Evolutionary conservation across 2,329 filamentous ascomycete species (phyloP).

Genomic region (Colletotrichum gloeosporioides): DNA sequence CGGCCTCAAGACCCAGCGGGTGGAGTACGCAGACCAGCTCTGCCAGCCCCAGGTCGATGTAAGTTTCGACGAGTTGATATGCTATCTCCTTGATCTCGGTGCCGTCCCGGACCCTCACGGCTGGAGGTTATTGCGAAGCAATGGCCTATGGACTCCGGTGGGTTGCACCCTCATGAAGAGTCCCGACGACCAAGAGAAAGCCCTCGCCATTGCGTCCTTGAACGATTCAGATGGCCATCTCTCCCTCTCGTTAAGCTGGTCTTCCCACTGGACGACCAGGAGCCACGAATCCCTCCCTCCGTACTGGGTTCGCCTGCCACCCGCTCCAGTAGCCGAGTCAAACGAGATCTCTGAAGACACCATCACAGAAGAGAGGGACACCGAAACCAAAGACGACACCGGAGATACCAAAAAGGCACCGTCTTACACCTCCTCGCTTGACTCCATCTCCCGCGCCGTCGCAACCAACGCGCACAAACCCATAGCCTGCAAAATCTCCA

Average conservation of each 20-base stretch:
- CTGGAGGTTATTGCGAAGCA: slow-evolving; percentile 60
- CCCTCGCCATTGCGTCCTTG: slow-evolving; percentile 58
- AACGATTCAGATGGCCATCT: slow-evolving; percentile 67
- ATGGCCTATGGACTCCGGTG: slow-evolving; percentile 65
- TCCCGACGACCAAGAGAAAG: slow-evolving; percentile 53
- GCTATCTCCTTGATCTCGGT: slow-evolving; percentile 68
- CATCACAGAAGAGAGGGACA: not conserved
- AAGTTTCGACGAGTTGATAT: slow-evolving; percentile 64
- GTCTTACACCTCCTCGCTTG: slow-evolving; percentile 31
- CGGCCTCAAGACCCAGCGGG: slow-evolving; percentile 65
- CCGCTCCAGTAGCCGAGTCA: slow-evolving; percentile 23
- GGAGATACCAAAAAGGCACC: not conserved
- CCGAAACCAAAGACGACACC: not conserved
- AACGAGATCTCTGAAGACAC: not conserved
- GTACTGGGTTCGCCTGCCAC: slow-evolving; percentile 61
- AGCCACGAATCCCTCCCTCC: slow-evolving; percentile 59
- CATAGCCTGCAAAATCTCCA: slow-evolving; percentile 55
- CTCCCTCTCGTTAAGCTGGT: slow-evolving; percentile 63
- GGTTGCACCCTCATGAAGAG: slow-evolving; percentile 62
- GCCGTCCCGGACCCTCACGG: slow-evolving; percentile 65
- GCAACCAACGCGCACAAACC: slow-evolving; percentile 28
- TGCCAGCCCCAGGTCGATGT: slow-evolving; percentile 59
- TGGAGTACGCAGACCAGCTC: slow-evolving; percentile 66
- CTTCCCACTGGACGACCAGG: slow-evolving; percentile 57
- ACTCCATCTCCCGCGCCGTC: slow-evolving; percentile 38